Base-by-base conservation (phyloP, 495 filamentous ascomycete genomes). In the Penicillium tannophilum region DNA sequence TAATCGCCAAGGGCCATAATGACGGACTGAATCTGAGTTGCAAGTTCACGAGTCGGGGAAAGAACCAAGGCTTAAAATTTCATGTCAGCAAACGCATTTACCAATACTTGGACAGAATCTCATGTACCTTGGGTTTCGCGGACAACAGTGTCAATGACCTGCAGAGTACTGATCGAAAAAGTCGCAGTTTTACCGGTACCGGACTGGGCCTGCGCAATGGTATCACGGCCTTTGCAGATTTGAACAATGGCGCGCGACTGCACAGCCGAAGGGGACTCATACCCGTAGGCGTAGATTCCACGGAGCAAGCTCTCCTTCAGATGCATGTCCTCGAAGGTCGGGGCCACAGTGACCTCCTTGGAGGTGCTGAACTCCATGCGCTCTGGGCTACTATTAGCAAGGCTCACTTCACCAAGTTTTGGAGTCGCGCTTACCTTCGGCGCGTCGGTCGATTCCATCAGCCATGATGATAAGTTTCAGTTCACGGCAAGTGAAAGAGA, bases 141-240 rank as follows among this genome's bases (percentile, higher is more conserved):
- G 42, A 97, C 80, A 42, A 81, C 85, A 3, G 88, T 90, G 66
- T 94, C 90, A 79, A 93, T 92, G 64, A 96, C 90, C 72, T 98
- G 94, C 30, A 99, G 87, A 69, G 95, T 92, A 68, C 90, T 94
- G 77, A 99, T 97, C 55, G 93, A 93, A 80, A 99, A 99, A 1
- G 94, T 99, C 10, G 94, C 94, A 23, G 94, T 99, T 82, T 99
- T 99, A 79, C 94, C 94, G 52, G 94, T 99, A 79, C 94, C 94
- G 52, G 92, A 97, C 81, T 99, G 94, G n/a, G 94, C 94, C 74
- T 99, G 94, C 35, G 94, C 94, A 73, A 99, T 99, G 52, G 92
- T 96, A 72, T 99, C 94, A 73, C 92, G 91, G 60, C 93, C 94
- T 79, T 96, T 98, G 85, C 93, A 97, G 69, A 98, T 92, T 75